These are phyloP conservation scores for Candida peoriensis DNA, from an alignment of 805 yeast species.

Conservation along the genomic window DNA sequence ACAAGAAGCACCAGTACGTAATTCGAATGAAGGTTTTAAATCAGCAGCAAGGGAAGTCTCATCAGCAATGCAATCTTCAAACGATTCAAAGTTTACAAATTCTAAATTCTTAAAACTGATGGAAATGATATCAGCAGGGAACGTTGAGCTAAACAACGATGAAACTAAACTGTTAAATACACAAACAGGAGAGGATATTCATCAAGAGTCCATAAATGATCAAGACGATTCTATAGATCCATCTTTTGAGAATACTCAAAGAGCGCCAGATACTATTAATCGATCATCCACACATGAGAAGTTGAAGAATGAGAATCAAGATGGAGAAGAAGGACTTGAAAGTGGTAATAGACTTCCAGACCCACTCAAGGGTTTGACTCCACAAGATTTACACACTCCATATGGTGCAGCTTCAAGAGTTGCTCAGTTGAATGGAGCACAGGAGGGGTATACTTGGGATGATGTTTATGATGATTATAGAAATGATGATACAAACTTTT, in stretches of 20 bases:
- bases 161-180: slow-evolving; percentile 21
- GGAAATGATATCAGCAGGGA: slow-evolving; percentile 20
- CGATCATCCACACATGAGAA: too few relatives aligned
- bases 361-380: slow-evolving; percentile 20
- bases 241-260: slow-evolving; percentile 8
- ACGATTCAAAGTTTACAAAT: slow-evolving; percentile 19
- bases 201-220: slow-evolving; percentile 9
- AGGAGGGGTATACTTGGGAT: slow-evolving; percentile 24
- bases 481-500: slow-evolving; percentile 23
- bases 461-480: slow-evolving; percentile 25
- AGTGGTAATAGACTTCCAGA: slow-evolving; percentile 18
- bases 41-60: slow-evolving; percentile 24
- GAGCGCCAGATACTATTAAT: too few relatives aligned
- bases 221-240: too few relatives aligned
- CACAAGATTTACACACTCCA: slow-evolving; percentile 20
- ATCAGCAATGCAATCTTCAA: slow-evolving; percentile 18
- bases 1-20: slow-evolving; percentile 1
- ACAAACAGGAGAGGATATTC: slow-evolving; percentile 23
- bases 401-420: slow-evolving; percentile 19
- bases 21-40: slow-evolving; percentile 15
- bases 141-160: slow-evolving; percentile 19
- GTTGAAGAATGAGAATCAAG: too few relatives aligned
- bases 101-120: slow-evolving; percentile 23
- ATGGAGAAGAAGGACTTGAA: slow-evolving; percentile 2
- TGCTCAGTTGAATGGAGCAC: slow-evolving; percentile 12